Evolutionary conservation across 2,329 filamentous ascomycete species (phyloP).

Genomic region (Arthrobotrys megalospora): DNA sequence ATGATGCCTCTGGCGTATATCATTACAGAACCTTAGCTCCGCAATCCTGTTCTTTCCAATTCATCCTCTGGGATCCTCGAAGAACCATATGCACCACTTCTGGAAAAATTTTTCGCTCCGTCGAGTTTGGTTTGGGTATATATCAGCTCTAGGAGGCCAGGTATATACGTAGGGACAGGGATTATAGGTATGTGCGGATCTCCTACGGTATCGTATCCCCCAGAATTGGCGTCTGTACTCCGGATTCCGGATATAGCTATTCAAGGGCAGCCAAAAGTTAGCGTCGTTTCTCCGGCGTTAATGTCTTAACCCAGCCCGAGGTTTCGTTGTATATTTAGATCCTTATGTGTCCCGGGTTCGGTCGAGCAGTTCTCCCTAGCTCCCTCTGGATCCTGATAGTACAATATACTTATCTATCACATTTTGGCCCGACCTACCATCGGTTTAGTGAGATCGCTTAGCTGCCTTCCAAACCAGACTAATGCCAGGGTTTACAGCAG

Average conservation of each 20-base stretch:
- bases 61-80: no score
- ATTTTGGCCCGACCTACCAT: background rate
- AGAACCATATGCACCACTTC: background rate
- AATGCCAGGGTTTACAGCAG: background rate
- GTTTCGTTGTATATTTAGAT: no score
- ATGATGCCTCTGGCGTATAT: no score
- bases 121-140: background rate
- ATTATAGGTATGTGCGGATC: background rate
- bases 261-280: no score
- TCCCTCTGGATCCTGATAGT: no score
- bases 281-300: no score
- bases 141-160: background rate
- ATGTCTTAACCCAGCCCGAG: no score
- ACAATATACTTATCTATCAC: background rate
- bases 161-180: conserved; percentile 2
- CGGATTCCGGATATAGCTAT: background rate
- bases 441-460: background rate
- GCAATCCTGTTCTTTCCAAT: no score
- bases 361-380: no score
- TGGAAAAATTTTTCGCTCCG: background rate
- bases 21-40: no score
- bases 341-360: no score
- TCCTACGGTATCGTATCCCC: background rate
- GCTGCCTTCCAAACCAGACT: background rate
- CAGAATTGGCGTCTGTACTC: background rate